Evolutionary conservation across 2,329 filamentous ascomycete genomes (phyloP), one percentile per base, ranked within the genome.

Genomic region (Diplocarpon mali): DNA sequence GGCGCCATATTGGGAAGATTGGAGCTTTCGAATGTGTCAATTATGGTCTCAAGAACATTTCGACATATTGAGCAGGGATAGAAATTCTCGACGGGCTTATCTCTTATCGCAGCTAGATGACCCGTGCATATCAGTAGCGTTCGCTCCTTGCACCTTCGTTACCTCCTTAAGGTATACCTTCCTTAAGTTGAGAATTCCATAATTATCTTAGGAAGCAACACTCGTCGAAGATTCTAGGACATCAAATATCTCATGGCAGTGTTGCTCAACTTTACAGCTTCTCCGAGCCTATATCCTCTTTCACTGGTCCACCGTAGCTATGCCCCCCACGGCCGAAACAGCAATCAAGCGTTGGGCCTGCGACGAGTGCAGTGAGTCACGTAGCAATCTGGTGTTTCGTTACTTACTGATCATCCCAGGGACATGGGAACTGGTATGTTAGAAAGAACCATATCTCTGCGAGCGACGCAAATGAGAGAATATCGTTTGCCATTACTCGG

Each of bases 301-400:
- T 36, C 30, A 32, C 38, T 14, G 50, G 14, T 46, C 46, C 17
- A 46, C 38, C 16, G 30, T 50, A 35, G 45, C 44, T 9, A 51
- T 55, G 45, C 15, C 48, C n/a, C 27, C 47, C 32, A n/a, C 40
- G 20, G 49, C 48, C 13, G 40, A 51, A 13, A 17, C 34, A 11
- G 16, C 50, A 16, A 52, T 65, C 48, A 80, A 76, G 57, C 75
- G 74, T 50, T 70, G 76, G 38, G 77, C 78, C 49, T 83, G 78
- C 61, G 78, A 83, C 61, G 77, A 80, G 61, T 83, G 78, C 63
- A 71, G 78, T 82, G 69, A 63, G 75, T 69, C 32, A 40, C 41
- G 34, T 14, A n/a, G 17, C 41, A 10, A 9, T 35, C 32, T n/a
- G 9, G 10, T 15, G 9, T 35, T 15, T n/a, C n/a, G n/a, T n/a